These are phyloP conservation scores for Letharia lupina DNA, from an alignment of 495 filamentous ascomycete genomes.

Conservation along the genomic window DNA sequence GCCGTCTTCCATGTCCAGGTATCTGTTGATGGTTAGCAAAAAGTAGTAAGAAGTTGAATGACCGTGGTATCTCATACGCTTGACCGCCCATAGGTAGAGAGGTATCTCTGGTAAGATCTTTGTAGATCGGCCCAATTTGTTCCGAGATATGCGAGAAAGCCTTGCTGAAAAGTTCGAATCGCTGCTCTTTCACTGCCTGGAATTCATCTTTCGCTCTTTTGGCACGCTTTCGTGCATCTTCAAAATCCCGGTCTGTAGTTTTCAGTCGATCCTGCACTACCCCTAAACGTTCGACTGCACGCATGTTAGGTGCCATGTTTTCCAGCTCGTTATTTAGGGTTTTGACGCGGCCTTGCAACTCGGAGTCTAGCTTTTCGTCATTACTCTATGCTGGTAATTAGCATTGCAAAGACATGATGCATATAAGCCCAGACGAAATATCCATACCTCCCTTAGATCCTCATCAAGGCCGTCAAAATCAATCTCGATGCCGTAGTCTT, in stretches of 20 bases:
- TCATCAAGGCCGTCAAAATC: constrained; percentile 83
- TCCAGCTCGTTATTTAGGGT: constrained; percentile 70
- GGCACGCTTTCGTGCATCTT: constrained; percentile 64
- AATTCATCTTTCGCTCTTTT: constrained; percentile 75
- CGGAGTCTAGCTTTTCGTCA: constrained; percentile 66
- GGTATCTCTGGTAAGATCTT: constrained; percentile 80
- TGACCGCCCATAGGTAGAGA: constrained; percentile 84
- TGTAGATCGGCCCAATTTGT: constrained; percentile 88
- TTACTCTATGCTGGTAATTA: constrained; percentile 44
- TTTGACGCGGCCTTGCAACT: constrained; percentile 68
- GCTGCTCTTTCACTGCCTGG: constrained; percentile 66
- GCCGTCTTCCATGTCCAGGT: constrained; percentile 86
- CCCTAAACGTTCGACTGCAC: constrained; percentile 86
- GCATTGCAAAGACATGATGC: constrained; percentile 7
- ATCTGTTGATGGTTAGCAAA: constrained; percentile 34
- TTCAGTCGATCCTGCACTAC: constrained; percentile 75
- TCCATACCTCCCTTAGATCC: constrained; percentile 67
- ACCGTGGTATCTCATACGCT: constrained; percentile 41
- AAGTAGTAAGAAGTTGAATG: background rate
- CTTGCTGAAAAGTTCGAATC: constrained; percentile 86
- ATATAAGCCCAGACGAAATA: constrained; percentile 10
- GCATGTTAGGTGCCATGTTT: constrained; percentile 91
- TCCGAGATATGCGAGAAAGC: constrained; percentile 93
- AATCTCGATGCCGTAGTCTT: constrained; percentile 89
- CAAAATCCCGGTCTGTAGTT: constrained; percentile 80